These are phyloP conservation scores for Phytophthora pini DNA, from an alignment of 352 stramenopile genomes.

Conservation along the genomic window DNA sequence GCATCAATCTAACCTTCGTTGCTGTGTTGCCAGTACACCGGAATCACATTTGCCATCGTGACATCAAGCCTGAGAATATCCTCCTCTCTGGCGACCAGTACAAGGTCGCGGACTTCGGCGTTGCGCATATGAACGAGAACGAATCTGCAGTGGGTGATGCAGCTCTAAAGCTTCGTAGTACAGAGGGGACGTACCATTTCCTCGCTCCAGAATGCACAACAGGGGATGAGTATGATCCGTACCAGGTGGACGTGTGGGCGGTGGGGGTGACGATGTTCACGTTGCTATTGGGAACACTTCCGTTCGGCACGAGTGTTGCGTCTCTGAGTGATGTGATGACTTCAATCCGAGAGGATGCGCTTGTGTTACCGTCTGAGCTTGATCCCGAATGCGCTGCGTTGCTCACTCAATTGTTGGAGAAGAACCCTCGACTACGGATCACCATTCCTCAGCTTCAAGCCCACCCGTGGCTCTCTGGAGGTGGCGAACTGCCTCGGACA, in stretches of 20 bases:
- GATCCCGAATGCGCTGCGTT: conserved; percentile 55
- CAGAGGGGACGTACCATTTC: conserved; percentile 90
- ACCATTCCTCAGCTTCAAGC: conserved; percentile 59
- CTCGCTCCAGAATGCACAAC: conserved; percentile 84
- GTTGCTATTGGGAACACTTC: conserved; percentile 69
- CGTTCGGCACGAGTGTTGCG: conserved; percentile 65
- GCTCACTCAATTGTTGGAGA: conserved; percentile 61
- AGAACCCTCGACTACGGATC: conserved; percentile 59
- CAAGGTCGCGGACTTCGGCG: conserved; percentile 86
- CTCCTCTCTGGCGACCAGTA: conserved; percentile 63
- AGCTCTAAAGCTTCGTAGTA: conserved; percentile 60
- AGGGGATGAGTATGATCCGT: conserved; percentile 77
- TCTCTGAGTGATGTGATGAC: conserved; percentile 76
- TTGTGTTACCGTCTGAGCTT: conserved; percentile 46
- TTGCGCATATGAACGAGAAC: conserved; percentile 67
- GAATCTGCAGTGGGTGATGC: conserved; percentile 28
- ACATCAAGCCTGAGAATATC: conserved; percentile 87
- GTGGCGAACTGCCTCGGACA: not conserved
- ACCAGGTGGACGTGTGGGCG: conserved; percentile 85
- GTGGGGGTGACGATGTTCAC: conserved; percentile 82
- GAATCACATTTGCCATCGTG: conserved; percentile 87
- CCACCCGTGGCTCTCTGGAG: conserved; percentile 53
- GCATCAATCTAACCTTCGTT: not conserved
- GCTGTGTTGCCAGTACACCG: conserved; percentile 56
- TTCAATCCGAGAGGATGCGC: conserved; percentile 66